Evolutionary conservation across 2,329 filamentous ascomycete genomes (phyloP), one percentile per base, ranked within the genome.

Genomic region (Pyricularia sp.): DNA sequence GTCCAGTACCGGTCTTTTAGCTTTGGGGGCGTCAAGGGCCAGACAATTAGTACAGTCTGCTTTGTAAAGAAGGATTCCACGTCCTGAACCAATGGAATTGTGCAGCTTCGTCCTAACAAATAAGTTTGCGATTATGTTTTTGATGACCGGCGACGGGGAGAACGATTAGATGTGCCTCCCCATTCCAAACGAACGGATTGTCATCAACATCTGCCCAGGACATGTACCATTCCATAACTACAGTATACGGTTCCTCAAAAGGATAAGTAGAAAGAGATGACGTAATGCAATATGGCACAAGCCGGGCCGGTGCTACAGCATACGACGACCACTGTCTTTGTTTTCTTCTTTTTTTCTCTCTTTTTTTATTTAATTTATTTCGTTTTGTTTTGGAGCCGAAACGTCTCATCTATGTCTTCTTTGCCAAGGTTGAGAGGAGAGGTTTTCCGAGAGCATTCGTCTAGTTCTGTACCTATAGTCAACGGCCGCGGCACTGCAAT

Each of bases 1-100:
- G 86, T 96, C 65, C 84, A 88, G 72, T 97, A 97, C 75, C 89
- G 86, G 26, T 89, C 86, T 64, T 97, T 96, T 75, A 88, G 85
- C 65, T 99, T 97, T 78, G 93, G 92, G 0, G 93, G 93, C 6
- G 85, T 86, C 74, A 90, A 91, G 73, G 93, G 93, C 1, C 90
- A 94, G 79, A 91, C 90, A 2, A 91, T 97, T 55, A 93, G 88
- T 71, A 96, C 89, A 66, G 75, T 97, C 64, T 93, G 90, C 73
- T 96, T 97, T 74, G 82, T 80, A 68, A 88, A 70, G 65, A 59
- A 55, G 62, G 60, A 24, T 13, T 31, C 35, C 16, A 35, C 22
- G 12, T 49, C 61, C 16, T 62, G 61, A 62, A 26, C 4, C 2
- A 24, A 55, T n/a, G 2, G n/a, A 12, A 16, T 35, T 35, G 33